Percentiles rank a stretch among this genome's conserved stretches.
phyloP scores from a whole-genome alignment of 2,329 filamentous ascomycete genomes.

The Fusarium camptoceras region DNA sequence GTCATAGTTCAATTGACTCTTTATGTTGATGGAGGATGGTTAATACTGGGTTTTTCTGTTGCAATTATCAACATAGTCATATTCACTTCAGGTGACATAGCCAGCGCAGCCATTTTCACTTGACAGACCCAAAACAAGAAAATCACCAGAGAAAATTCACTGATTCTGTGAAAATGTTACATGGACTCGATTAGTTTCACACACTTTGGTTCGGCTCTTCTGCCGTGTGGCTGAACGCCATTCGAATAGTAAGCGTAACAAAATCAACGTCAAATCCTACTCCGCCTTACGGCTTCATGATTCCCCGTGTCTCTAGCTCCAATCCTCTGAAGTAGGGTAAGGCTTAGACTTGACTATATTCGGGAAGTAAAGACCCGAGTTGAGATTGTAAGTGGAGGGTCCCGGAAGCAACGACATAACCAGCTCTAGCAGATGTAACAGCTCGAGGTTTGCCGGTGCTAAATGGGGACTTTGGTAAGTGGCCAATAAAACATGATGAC shows the following conservation, averaged over 20 bases:
- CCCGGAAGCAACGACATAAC: not conserved
- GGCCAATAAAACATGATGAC: not conserved
- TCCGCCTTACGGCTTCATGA: conserved; percentile 8
- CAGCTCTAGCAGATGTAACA: not conserved
- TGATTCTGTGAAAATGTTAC: not conserved
- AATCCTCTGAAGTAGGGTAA: not conserved
- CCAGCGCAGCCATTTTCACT: not conserved
- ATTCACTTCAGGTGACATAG: not conserved
- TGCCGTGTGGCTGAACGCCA: conserved; percentile 25
- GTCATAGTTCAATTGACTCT: not conserved
- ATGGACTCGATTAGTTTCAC: not conserved
- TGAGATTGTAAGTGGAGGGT: not conserved
- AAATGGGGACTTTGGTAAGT: conserved; percentile 11
- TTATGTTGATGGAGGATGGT: not conserved
- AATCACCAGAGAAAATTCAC: not conserved
- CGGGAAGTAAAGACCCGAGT: not conserved
- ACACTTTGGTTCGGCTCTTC: conserved; percentile 14
- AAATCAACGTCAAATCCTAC: not conserved
- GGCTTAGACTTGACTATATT: conserved; percentile 20
- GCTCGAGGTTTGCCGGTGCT: conserved; percentile 12
- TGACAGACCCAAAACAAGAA: not conserved
- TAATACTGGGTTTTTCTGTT: not conserved
- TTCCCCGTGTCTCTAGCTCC: not conserved
- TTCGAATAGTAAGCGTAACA: not conserved
- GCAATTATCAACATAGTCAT: too few species aligned